phyloP scores from a whole-genome alignment of 2,329 filamentous ascomycete genomes.

The Aureobasidium sp. region DNA sequence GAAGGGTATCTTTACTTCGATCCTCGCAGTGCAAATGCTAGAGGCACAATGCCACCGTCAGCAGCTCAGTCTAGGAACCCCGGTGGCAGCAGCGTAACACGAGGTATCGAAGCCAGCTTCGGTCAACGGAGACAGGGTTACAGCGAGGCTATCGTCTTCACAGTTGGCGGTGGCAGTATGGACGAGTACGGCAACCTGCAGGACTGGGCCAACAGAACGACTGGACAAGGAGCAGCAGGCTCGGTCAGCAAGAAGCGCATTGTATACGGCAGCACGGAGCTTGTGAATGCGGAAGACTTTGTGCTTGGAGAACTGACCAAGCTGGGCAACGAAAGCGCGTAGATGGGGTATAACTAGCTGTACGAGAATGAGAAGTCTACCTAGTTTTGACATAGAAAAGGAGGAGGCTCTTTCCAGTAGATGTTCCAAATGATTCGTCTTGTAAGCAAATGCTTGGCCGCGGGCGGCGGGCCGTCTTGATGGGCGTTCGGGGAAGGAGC shows the following conservation, averaged over 20 bases:
- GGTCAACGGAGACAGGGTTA: constrained; percentile 61
- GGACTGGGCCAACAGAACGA: constrained; percentile 82
- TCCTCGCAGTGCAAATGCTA: constrained; percentile 82
- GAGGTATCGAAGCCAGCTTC: constrained; percentile 72
- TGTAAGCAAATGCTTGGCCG: background rate
- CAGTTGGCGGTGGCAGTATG: constrained; percentile 81
- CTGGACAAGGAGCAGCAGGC: constrained; percentile 42
- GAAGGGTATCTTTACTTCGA: constrained; percentile 98
- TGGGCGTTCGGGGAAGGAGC: background rate
- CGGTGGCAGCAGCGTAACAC: constrained; percentile 23
- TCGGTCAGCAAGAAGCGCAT: constrained; percentile 63
- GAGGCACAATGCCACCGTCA: constrained; percentile 81
- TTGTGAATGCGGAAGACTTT: constrained; percentile 56
- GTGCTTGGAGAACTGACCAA: constrained; percentile 47
- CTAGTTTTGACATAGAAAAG: background rate
- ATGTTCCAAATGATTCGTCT: background rate
- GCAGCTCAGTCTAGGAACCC: constrained; percentile 43
- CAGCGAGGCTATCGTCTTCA: constrained; percentile 33
- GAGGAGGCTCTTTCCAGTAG: background rate
- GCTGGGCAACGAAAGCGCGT: constrained; percentile 47
- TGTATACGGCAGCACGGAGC: constrained; percentile 85
- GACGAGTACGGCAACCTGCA: constrained; percentile 97
- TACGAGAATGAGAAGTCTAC: background rate
- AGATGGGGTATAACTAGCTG: constrained; percentile 7
- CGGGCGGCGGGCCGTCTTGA: background rate